phyloP scores from a whole-genome alignment of 2,329 filamentous ascomycete genomes.

The Atkinsonella hypoxylon region DNA sequence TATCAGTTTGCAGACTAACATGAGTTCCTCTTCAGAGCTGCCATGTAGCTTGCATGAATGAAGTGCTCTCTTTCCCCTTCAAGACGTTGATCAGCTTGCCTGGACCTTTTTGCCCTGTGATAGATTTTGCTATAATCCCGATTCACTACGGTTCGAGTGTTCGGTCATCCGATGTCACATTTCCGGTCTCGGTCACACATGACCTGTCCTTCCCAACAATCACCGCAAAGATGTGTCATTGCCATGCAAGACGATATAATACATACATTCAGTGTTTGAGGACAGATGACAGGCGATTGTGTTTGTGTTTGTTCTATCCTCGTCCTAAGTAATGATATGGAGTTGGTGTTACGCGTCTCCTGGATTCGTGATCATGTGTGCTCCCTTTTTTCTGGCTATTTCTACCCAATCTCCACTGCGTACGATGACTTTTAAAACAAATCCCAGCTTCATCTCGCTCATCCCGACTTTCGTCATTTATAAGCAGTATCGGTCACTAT shows the following conservation, averaged over 20 bases:
- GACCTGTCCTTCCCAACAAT: neutral
- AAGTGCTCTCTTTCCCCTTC: neutral
- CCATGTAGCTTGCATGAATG: too few species aligned
- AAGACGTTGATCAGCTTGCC: neutral
- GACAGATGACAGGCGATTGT: neutral
- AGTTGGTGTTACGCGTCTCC: neutral
- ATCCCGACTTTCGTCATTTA: too few species aligned
- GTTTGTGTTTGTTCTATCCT: neutral
- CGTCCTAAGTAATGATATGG: neutral
- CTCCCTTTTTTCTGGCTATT: neutral
- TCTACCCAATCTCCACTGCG: neutral
- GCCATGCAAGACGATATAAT: neutral
- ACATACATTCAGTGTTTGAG: too few species aligned
- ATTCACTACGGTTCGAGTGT: neutral
- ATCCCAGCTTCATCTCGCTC: neutral
- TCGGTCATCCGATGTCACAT: neutral
- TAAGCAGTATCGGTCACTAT: too few species aligned
- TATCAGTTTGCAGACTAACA: neutral
- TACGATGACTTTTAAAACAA: neutral
- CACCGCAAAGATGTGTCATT: neutral
- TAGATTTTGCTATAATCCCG: neutral
- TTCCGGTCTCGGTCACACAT: neutral
- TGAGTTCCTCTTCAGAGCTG: too few species aligned
- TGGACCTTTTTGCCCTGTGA: neutral
- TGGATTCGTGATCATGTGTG: neutral